Evolutionary conservation across 495 filamentous ascomycete genomes (phyloP).

Genomic region (Talaromyces borbonicus): DNA sequence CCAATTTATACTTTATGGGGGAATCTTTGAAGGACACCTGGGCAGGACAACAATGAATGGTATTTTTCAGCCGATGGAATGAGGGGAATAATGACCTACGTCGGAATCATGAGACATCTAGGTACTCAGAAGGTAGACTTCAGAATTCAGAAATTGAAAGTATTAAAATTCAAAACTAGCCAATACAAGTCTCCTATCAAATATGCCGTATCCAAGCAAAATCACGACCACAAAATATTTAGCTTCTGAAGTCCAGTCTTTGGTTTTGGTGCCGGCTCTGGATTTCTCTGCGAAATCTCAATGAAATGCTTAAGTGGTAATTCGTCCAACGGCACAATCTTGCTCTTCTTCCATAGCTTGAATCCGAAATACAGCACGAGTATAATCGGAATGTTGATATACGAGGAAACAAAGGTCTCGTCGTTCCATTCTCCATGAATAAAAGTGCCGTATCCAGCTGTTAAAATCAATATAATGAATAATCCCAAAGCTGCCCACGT

Average conservation of each 20-base stretch:
- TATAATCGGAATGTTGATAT: constrained; percentile 46
- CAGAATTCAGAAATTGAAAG: no score
- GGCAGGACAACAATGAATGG: no score
- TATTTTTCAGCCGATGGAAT: no score
- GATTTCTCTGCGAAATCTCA: constrained; percentile 14
- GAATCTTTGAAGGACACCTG: no score
- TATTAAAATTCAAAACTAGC: no score
- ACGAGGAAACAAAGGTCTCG: constrained; percentile 23
- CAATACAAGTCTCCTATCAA: no score
- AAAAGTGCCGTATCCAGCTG: constrained; percentile 52
- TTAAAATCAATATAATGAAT: constrained; percentile 27
- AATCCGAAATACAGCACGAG: constrained; percentile 40
- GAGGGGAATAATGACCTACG: no score
- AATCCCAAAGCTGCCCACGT: constrained; percentile 36
- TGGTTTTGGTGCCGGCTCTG: constrained; percentile 12
- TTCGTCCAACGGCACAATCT: constrained; percentile 38
- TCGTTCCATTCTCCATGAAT: constrained; percentile 35
- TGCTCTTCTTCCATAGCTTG: constrained; percentile 45
- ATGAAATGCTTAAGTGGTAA: constrained; percentile 44
- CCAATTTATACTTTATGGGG: no score
- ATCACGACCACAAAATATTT: constrained; percentile 11
- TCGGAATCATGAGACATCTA: no score
- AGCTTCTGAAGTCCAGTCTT: constrained; percentile 10
- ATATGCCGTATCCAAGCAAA: no score
- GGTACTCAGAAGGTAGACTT: no score